These are phyloP conservation scores for Phytophthora podocarpi DNA, from an alignment of 352 stramenopile species.

Conservation along the genomic window DNA sequence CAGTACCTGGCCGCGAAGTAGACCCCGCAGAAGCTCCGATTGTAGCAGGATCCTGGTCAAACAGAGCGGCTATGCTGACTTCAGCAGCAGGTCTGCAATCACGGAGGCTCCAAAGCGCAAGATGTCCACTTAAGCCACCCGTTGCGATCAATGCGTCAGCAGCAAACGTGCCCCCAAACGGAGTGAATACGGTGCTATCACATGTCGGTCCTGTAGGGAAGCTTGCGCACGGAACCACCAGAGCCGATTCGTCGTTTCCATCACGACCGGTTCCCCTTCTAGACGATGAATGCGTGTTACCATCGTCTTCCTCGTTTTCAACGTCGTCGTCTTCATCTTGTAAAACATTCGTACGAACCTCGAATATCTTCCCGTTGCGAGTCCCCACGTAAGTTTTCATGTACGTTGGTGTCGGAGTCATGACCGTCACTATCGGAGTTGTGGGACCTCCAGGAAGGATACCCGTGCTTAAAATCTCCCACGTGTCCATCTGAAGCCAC, in stretches of 20 bases:
- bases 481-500: conserved; percentile 54
- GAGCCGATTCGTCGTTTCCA: conserved; percentile 18
- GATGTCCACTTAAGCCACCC: conserved; percentile 46
- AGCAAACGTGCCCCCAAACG: conserved; percentile 50
- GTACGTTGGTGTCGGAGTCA: conserved; percentile 57
- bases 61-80: conserved; percentile 45
- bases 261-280: conserved; percentile 1
- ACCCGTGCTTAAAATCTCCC: conserved; percentile 47
- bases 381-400: conserved; percentile 69
- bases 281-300: neutral
- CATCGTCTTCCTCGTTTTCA: conserved; percentile 68
- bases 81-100: conserved; percentile 51
- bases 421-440: conserved; percentile 32
- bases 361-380: conserved; percentile 58
- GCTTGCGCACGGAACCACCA: conserved; percentile 51
- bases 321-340: conserved; percentile 63
- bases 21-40: neutral
- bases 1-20: conserved; percentile 24
- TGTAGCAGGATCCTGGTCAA: conserved; percentile 31
- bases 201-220: conserved; percentile 60
- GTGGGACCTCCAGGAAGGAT: conserved; percentile 28
- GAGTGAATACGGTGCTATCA: conserved; percentile 54
- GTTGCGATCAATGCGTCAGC: conserved; percentile 56
- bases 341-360: conserved; percentile 59
- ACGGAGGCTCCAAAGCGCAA: conserved; percentile 61